Percentiles rank a stretch among this genome's conserved stretches.
Evolutionary conservation across 2,329 filamentous ascomycete genomes (phyloP).

Genomic region (Fusarium musae): DNA sequence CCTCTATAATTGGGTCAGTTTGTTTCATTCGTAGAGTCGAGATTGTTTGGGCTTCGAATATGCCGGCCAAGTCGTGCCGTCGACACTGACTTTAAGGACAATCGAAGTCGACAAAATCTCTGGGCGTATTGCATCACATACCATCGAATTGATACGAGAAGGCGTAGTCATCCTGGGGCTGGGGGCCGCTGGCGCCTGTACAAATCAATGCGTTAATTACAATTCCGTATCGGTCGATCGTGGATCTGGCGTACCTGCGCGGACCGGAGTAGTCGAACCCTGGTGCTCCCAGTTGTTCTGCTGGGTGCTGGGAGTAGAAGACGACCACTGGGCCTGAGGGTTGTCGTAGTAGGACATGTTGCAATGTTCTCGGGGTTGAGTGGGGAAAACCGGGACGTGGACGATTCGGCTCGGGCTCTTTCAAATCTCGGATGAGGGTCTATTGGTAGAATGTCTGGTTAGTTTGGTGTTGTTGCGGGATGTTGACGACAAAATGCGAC

Average conservation of each 20-base stretch:
- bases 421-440: constrained; percentile 31
- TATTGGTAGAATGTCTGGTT: constrained; percentile 20
- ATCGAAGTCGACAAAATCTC: background rate
- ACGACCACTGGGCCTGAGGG: constrained; percentile 55
- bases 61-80: background rate
- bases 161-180: constrained; percentile 79
- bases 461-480: constrained; percentile 26
- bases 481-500: constrained; percentile 25
- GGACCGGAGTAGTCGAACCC: constrained; percentile 54
- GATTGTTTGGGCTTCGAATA: background rate
- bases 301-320: constrained; percentile 38
- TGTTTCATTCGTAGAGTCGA: background rate
- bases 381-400: constrained; percentile 32
- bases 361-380: constrained; percentile 20
- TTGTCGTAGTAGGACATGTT: constrained; percentile 61
- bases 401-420: constrained; percentile 15
- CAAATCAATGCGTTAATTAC: constrained; percentile 21
- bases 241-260: constrained; percentile 49
- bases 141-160: constrained; percentile 91
- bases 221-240: background rate
- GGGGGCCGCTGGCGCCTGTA: constrained; percentile 78
- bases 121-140: constrained; percentile 60
- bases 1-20: constrained; percentile 69
- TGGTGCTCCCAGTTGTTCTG: constrained; percentile 61
- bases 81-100: background rate